Evolutionary conservation across 495 filamentous ascomycete genomes (phyloP).

Genomic region (Tetracladium setigerum): DNA sequence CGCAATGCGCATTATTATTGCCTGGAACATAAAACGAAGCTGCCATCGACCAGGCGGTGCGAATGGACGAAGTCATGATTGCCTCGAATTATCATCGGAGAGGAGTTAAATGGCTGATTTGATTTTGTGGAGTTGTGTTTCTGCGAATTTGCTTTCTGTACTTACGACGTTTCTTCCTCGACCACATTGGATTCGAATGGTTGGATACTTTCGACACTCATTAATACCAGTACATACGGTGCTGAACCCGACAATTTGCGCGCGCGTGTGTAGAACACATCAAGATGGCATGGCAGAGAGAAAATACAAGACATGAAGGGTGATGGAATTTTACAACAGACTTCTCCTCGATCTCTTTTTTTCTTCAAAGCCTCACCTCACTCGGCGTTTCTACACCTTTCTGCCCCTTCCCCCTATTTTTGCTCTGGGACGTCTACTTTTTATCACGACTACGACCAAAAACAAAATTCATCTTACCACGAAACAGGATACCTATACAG

Average conservation of each 20-base stretch:
- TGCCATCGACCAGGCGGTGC: neutral
- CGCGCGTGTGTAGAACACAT: neutral
- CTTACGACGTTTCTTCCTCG: conserved; percentile 2
- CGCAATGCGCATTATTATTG: conserved; percentile 4
- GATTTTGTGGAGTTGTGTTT: neutral
- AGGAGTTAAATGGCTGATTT: neutral
- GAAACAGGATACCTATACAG: conserved; percentile 25
- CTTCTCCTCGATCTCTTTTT: neutral
- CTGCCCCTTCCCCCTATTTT: neutral
- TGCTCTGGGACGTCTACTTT: conserved; percentile 3
- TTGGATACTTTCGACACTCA: neutral
- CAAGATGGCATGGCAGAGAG: neutral
- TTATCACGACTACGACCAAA: conserved; percentile 10
- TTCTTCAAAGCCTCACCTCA: neutral
- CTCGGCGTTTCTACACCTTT: neutral
- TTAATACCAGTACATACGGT: neutral
- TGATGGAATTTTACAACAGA: neutral
- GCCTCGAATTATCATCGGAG: neutral
- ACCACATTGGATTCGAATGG: neutral
- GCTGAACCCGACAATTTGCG: neutral
- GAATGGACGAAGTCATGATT: neutral
- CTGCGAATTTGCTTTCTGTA: neutral
- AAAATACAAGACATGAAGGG: neutral
- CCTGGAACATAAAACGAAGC: conserved; percentile 1
- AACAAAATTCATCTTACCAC: conserved; percentile 5